Conservation (phyloP, 352 stramenopile genomes). For the Globisporangium lucens region DNA sequence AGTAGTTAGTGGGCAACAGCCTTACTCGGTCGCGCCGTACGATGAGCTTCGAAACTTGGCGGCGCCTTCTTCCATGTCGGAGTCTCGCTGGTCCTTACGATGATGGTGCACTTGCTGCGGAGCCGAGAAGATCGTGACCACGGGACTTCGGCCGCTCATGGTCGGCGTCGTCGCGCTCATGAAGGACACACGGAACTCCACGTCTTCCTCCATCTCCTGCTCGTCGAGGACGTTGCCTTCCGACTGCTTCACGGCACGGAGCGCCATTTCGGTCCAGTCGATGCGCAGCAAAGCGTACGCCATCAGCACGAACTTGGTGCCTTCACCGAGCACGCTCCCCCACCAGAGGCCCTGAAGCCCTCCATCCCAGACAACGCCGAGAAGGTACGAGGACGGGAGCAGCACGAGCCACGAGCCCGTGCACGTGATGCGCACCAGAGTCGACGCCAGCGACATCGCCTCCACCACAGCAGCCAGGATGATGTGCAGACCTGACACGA, state of each 20-base stretch:
- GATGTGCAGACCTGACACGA: constrained; percentile 73
- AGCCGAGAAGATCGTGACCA: constrained; percentile 58
- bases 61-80: constrained; percentile 18
- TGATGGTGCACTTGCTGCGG: constrained; percentile 47
- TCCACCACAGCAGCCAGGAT: constrained; percentile 76
- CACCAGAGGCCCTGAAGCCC: constrained; percentile 72
- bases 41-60: constrained; percentile 15
- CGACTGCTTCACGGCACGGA: constrained; percentile 56
- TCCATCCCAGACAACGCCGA: constrained; percentile 47
- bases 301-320: constrained; percentile 72
- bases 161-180: constrained; percentile 57
- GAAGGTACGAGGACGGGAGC: constrained; percentile 53
- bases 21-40: constrained; percentile 20
- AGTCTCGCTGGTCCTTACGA: constrained; percentile 16
- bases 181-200: constrained; percentile 53
- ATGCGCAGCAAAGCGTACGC: constrained; percentile 49
- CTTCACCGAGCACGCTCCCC: constrained; percentile 68
- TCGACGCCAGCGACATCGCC: constrained; percentile 74
- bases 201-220: constrained; percentile 61
- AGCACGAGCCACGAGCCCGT: constrained; percentile 71
- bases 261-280: constrained; percentile 70
- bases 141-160: constrained; percentile 52
- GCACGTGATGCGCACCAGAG: constrained; percentile 66
- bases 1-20: not conserved
- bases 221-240: constrained; percentile 50